Conservation (phyloP, 148 eudicot species). For the Camellia sinensis region DNA sequence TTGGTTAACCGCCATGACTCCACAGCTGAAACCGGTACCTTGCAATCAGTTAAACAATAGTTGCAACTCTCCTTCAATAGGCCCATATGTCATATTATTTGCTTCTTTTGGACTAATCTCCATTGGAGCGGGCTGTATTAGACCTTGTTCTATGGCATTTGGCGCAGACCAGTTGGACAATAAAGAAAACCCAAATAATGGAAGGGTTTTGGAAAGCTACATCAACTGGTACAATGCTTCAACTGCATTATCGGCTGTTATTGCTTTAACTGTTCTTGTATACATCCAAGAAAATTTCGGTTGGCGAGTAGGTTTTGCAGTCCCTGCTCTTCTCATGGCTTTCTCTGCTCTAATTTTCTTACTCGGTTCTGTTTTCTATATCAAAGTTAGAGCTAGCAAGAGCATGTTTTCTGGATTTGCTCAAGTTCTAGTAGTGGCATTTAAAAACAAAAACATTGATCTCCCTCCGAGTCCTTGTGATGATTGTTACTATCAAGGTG, state of each 20-base stretch:
- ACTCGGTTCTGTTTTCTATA: conserved; percentile 35
- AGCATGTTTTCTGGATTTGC: conserved; percentile 21
- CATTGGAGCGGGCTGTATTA: conserved; percentile 23
- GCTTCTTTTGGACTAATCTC: conserved; percentile 18
- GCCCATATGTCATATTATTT: conserved; percentile 11
- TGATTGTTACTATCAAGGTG: neutral
- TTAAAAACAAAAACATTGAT: neutral
- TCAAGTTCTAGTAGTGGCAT: neutral
- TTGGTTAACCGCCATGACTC: conserved; percentile 24
- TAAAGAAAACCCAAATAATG: conserved; percentile 1
- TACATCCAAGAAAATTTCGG: conserved; percentile 52
- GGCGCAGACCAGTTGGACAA: conserved; percentile 21
- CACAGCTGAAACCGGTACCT: conserved; percentile 11
- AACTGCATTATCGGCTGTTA: conserved; percentile 20
- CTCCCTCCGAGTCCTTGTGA: neutral
- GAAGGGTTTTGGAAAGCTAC: conserved; percentile 23
- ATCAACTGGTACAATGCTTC: conserved; percentile 46
- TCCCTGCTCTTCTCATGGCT: conserved; percentile 34
- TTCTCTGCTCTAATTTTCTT: conserved; percentile 31
- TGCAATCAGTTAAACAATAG: neutral
- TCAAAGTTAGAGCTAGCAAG: conserved; percentile 26
- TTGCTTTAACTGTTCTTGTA: conserved; percentile 38
- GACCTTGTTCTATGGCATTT: conserved; percentile 25
- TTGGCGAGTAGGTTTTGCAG: conserved; percentile 43
- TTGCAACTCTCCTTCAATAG: conserved; percentile 15